phyloP scores from a whole-genome alignment of 176 grass and related monocot genomes.

The Tillandsia leiboldiana region DNA sequence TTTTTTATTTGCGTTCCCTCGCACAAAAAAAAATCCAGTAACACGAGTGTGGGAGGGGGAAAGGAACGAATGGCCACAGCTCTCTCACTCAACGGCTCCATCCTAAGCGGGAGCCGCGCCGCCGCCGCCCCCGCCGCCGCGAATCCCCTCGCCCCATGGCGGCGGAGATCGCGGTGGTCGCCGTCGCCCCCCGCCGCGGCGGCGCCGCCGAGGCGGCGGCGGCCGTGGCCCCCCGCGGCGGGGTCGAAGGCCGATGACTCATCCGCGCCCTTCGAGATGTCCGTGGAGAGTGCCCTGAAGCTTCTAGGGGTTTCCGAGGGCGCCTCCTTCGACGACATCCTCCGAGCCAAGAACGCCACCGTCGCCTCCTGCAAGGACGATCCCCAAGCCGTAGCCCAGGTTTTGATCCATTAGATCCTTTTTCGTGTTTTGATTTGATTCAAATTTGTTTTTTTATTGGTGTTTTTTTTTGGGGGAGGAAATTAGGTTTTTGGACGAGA shows the following conservation, averaged over 20 bases:
- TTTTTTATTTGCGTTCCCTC: too few relatives aligned
- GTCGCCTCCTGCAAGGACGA: slow-evolving; percentile 81
- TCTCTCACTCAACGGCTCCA: not conserved
- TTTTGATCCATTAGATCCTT: slow-evolving; percentile 18
- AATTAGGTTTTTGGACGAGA: too few relatives aligned
- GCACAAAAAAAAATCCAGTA: too few relatives aligned
- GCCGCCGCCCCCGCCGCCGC: not conserved
- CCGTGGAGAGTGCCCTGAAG: slow-evolving; percentile 73
- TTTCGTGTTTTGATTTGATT: not conserved
- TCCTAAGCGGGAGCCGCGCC: not conserved
- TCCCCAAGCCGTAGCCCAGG: slow-evolving; percentile 67
- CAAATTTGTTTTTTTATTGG: not conserved
- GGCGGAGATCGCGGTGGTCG: not conserved
- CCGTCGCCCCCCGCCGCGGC: not conserved
- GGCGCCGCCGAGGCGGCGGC: not conserved
- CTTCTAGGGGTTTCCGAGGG: slow-evolving; percentile 62
- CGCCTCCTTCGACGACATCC: slow-evolving; percentile 86
- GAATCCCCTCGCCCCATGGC: not conserved
- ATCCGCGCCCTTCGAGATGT: slow-evolving; percentile 69
- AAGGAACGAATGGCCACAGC: slow-evolving; percentile 1
- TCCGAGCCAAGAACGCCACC: slow-evolving; percentile 80
- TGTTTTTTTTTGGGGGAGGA: not conserved
- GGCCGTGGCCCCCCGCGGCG: slow-evolving; percentile 28
- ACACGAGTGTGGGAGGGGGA: too few relatives aligned
- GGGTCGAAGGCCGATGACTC: slow-evolving; percentile 67